Evolutionary conservation across 192 early-diverging fungal species (phyloP).

Genomic region (Coemansia sp.): DNA sequence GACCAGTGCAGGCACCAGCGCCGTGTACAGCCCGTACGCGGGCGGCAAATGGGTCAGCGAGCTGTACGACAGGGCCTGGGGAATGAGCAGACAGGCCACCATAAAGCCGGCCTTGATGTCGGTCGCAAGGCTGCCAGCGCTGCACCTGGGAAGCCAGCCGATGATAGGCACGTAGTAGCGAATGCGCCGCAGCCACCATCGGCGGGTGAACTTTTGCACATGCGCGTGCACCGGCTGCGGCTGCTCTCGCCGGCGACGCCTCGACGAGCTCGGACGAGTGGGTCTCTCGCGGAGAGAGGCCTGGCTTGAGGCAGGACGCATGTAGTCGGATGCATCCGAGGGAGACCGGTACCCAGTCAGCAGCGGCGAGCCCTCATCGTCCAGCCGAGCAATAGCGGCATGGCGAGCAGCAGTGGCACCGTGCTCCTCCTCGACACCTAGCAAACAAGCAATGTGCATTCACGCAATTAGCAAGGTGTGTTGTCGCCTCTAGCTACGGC

Average conservation of each 20-base stretch:
- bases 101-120: conserved; percentile 91
- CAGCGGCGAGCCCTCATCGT: conserved; percentile 27
- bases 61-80: conserved; percentile 86
- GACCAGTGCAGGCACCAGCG: conserved; percentile 78
- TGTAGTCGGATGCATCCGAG: conserved; percentile 6
- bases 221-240: conserved; percentile 10
- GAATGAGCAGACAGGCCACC: conserved; percentile 74
- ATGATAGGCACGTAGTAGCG: conserved; percentile 95
- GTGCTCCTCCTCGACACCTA: background rate
- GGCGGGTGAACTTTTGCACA: conserved; percentile 10
- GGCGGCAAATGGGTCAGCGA: conserved; percentile 84
- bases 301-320: conserved; percentile 30
- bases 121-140: conserved; percentile 60
- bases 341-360: conserved; percentile 14
- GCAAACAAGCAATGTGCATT: background rate
- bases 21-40: conserved; percentile 91
- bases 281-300: conserved; percentile 7
- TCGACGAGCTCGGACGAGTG: background rate
- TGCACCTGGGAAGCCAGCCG: conserved; percentile 90
- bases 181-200: conserved; percentile 59
- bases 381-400: background rate
- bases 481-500: background rate
- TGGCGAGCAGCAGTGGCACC: background rate
- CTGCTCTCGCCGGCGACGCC: conserved; percentile 11
- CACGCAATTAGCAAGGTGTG: conserved; percentile 5